Percentiles rank a stretch among this genome's conserved stretches.
phyloP scores from a whole-genome alignment of 164 flowering plant species.

The Sedum album region DNA sequence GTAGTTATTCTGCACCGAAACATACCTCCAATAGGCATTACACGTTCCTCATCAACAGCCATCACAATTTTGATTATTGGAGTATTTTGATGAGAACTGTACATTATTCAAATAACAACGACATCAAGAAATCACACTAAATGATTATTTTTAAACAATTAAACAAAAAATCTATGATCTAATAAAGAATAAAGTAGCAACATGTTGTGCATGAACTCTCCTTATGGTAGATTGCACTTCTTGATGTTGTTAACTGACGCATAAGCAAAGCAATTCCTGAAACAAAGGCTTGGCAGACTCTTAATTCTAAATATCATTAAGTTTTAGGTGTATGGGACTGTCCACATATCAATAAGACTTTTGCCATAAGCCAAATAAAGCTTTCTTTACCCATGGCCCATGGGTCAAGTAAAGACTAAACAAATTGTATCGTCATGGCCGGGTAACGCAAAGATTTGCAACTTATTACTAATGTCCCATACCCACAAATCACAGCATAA shows the following conservation, averaged over 20 bases:
- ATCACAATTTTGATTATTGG: conserved; percentile 82
- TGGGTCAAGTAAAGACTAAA: no score
- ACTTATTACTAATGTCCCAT: no score
- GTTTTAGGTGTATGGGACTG: no score
- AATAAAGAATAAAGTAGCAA: conserved; percentile 54
- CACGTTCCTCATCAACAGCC: conserved; percentile 96
- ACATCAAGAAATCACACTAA: neutral
- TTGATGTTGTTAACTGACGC: conserved; percentile 99
- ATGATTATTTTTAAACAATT: neutral
- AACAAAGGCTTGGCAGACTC: conserved; percentile 9
- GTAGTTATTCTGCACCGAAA: no score
- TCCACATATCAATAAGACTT: no score
- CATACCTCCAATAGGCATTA: conserved; percentile 83
- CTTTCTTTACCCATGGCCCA: no score
- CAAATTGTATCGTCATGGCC: no score
- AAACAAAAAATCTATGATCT: neutral
- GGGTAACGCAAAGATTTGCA: no score
- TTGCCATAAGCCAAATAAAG: no score
- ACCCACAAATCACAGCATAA: no score
- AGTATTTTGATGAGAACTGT: conserved; percentile 98
- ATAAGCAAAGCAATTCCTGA: conserved; percentile 84
- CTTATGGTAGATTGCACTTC: conserved; percentile 85
- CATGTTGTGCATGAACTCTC: conserved; percentile 97
- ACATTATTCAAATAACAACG: conserved; percentile 10
- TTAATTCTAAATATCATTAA: neutral